A percentile compares a stretch with the other conserved stretches of the same genome.
Conservation (phyloP, 106 monocot genomes). For the Hemerocallis citrina region DNA sequence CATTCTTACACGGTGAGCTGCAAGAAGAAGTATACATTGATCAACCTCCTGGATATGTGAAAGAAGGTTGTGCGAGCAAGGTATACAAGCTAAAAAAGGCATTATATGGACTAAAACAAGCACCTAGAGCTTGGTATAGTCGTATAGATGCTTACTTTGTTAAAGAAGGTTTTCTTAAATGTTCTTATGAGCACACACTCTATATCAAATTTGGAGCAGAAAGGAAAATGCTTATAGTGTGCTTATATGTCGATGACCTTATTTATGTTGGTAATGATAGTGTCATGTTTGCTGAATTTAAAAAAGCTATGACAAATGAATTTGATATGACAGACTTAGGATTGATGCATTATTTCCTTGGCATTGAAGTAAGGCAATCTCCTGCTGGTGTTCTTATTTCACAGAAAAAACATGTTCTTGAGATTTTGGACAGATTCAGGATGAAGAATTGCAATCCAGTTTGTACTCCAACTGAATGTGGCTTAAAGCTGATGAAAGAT, state of each 20-base stretch:
- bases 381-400: slow-evolving; percentile 2
- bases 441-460: slow-evolving; percentile 4
- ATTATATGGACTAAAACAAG: too few species aligned
- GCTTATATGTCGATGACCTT: slow-evolving; percentile 11
- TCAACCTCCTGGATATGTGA: too few species aligned
- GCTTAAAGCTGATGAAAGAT: slow-evolving; percentile 1
- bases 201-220: slow-evolving; percentile 2
- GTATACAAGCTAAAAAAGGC: too few species aligned
- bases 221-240: background rate
- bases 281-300: background rate
- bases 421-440: background rate
- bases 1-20: too few species aligned
- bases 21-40: too few species aligned
- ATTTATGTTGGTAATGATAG: too few species aligned
- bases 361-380: slow-evolving; percentile 7
- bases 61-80: too few species aligned
- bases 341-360: slow-evolving; percentile 4
- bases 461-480: background rate
- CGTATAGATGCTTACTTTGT: too few species aligned
- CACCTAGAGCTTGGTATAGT: too few species aligned
- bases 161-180: background rate
- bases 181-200: slow-evolving; percentile 15
- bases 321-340: slow-evolving; percentile 5
- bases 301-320: background rate
- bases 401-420: slow-evolving; percentile 1